phyloP scores from a whole-genome alignment of 768 basidiomycete species.

The Rhodocollybia butyracea region DNA sequence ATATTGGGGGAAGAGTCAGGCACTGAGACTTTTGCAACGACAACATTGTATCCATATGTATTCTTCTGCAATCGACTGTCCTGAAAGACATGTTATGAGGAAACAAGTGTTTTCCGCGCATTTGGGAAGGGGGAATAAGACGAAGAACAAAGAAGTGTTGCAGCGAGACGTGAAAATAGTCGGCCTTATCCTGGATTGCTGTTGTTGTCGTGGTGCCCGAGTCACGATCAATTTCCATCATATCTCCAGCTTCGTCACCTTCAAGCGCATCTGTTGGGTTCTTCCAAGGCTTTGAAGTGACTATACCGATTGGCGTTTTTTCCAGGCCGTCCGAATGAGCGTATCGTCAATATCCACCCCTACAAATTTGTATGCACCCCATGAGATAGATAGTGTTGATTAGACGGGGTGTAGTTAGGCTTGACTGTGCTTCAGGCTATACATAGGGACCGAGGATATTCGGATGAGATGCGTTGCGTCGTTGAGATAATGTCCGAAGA shows the following conservation, averaged over 20 bases:
- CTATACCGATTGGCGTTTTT: conserved; percentile 66
- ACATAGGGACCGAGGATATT: no score
- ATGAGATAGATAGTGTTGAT: no score
- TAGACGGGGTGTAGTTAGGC: no score
- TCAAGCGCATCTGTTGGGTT: not conserved
- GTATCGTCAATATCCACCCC: conserved; percentile 85
- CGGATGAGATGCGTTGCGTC: no score
- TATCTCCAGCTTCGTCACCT: conserved; percentile 1
- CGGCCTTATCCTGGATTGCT: conserved; percentile 13
- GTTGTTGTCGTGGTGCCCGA: not conserved
- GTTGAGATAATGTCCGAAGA: no score
- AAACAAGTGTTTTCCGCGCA: conserved; percentile 41
- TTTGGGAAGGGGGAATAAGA: conserved; percentile 51
- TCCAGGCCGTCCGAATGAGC: conserved; percentile 76
- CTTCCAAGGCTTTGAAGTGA: conserved; percentile 49
- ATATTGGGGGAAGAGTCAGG: no score
- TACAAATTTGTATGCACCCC: conserved; percentile 60
- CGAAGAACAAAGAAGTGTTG: conserved; percentile 74
- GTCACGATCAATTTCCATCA: conserved; percentile 25
- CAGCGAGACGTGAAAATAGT: conserved; percentile 78
- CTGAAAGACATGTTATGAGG: conserved; percentile 80
- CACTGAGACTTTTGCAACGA: conserved; percentile 62
- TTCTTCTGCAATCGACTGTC: conserved; percentile 77
- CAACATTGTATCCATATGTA: conserved; percentile 64
- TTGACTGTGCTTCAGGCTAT: no score